phyloP scores from a whole-genome alignment of 805 yeast species.

The Sporopachydermia lactativora region DNA sequence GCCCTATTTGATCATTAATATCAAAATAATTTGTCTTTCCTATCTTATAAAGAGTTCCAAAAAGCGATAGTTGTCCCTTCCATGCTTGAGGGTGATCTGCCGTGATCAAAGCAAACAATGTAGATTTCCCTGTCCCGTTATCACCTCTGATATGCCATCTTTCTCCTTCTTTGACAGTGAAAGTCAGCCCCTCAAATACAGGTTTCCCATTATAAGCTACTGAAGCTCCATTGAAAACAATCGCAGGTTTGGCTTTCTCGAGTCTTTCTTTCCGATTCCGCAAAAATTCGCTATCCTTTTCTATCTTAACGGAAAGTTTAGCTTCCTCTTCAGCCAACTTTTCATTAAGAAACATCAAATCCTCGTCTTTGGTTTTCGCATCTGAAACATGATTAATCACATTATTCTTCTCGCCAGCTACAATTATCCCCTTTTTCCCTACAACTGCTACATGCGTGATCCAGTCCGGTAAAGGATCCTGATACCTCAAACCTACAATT shows the following conservation, averaged over 20 bases:
- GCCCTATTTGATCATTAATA: conserved; percentile 67
- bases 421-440: conserved; percentile 35
- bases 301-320: conserved; percentile 3
- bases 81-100: conserved; percentile 97
- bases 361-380: conserved; percentile 12
- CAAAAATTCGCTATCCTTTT: conserved; percentile 2
- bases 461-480: conserved; percentile 73
- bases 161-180: conserved; percentile 59
- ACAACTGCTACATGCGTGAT: conserved; percentile 56
- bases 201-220: conserved; percentile 52
- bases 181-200: conserved; percentile 42
- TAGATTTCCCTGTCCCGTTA: conserved; percentile 91
- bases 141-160: conserved; percentile 84
- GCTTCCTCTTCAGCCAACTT: conserved; percentile 4
- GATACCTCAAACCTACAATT: conserved; percentile 62
- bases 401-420: conserved; percentile 30
- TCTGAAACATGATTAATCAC: conserved; percentile 14
- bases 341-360: conserved; percentile 4
- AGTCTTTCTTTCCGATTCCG: not conserved
- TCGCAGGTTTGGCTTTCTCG: conserved; percentile 12
- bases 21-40: conserved; percentile 70
- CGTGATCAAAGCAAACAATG: conserved; percentile 68
- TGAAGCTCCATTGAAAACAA: conserved; percentile 47
- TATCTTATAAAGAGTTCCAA: conserved; percentile 55
- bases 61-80: conserved; percentile 51